Evolutionary conservation across 2,329 filamentous ascomycete genomes (phyloP).

Genomic region (Phymatotrichopsis omnivora): DNA sequence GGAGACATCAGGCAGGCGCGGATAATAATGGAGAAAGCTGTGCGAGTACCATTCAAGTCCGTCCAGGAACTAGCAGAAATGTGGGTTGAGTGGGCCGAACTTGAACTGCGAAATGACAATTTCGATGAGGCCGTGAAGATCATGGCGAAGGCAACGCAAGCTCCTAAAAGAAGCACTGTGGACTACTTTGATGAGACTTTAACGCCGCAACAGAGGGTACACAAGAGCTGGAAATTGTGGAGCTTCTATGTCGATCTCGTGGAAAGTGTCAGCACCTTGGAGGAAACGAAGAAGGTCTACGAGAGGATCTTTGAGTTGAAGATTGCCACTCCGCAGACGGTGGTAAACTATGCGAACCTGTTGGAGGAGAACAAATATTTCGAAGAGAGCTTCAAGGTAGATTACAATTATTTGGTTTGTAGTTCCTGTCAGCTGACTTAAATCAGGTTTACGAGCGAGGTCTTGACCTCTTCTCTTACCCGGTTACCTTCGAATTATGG

Average conservation of each 20-base stretch:
- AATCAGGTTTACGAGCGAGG: constrained; percentile 72
- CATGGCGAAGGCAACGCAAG: constrained; percentile 94
- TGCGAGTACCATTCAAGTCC: constrained; percentile 95
- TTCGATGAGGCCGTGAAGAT: constrained; percentile 90
- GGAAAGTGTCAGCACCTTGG: constrained; percentile 80
- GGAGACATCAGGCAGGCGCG: constrained; percentile 76
- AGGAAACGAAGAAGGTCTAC: constrained; percentile 89
- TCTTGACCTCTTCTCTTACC: constrained; percentile 95
- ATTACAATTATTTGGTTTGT: constrained; percentile 1
- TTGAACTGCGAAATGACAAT: constrained; percentile 92
- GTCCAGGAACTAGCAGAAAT: constrained; percentile 95
- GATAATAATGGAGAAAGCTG: constrained; percentile 92
- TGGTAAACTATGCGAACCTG: constrained; percentile 96
- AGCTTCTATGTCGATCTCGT: constrained; percentile 98
- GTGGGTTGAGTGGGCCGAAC: constrained; percentile 98
- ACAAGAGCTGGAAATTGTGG: constrained; percentile 99
- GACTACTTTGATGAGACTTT: constrained; percentile 97
- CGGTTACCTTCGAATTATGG: constrained; percentile 96
- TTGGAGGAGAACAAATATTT: constrained; percentile 91
- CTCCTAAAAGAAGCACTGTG: constrained; percentile 95
- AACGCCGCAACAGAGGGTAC: constrained; percentile 87
- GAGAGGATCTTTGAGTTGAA: constrained; percentile 96
- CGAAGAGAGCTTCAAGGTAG: constrained; percentile 84
- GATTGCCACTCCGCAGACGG: constrained; percentile 94
- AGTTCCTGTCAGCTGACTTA: constrained; percentile 1